These are phyloP conservation scores for Blastobotrys aristatus DNA, from an alignment of 1,139 yeast species.

Conservation along the genomic window DNA sequence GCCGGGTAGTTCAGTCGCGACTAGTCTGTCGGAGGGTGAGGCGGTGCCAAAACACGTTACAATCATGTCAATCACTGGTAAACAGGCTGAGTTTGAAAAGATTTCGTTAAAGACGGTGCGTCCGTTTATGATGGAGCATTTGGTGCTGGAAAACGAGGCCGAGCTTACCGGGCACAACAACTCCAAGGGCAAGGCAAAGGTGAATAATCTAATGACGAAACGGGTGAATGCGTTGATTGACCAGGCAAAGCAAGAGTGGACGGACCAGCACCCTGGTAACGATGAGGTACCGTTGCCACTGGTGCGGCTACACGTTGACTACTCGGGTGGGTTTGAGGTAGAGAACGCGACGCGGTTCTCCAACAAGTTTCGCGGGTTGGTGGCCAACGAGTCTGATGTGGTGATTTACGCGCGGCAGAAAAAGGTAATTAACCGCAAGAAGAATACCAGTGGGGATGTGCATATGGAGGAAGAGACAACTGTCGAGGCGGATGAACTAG, in stretches of 20 bases:
- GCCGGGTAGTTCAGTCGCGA: slow-evolving; percentile 94
- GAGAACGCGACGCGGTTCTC: slow-evolving; percentile 89
- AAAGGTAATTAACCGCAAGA: slow-evolving; percentile 11
- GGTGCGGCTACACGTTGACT: slow-evolving; percentile 77
- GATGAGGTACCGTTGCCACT: slow-evolving; percentile 51
- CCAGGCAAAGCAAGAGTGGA: slow-evolving; percentile 52
- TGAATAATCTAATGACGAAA: slow-evolving; percentile 53
- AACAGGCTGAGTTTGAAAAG: slow-evolving; percentile 57
- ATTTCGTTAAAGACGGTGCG: slow-evolving; percentile 68
- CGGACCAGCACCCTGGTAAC: slow-evolving; percentile 27
- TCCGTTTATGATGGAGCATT: slow-evolving; percentile 72
- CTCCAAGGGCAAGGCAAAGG: slow-evolving; percentile 46
- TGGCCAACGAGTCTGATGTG: slow-evolving; percentile 86
- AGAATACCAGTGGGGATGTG: slow-evolving; percentile 7
- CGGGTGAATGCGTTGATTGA: slow-evolving; percentile 65
- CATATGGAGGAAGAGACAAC: slow-evolving; percentile 15
- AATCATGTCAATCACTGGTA: slow-evolving; percentile 57
- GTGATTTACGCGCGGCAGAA: slow-evolving; percentile 61
- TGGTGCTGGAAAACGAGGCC: slow-evolving; percentile 47
- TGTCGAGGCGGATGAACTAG: slow-evolving; percentile 22
- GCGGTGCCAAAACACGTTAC: slow-evolving; percentile 70
- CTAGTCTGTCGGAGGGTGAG: slow-evolving; percentile 85
- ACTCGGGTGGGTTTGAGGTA: slow-evolving; percentile 83
- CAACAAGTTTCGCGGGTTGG: slow-evolving; percentile 81
- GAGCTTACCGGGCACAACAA: slow-evolving; percentile 47